These are phyloP conservation scores for Trichothecium roseum DNA, from an alignment of 2,329 filamentous ascomycete genomes.

Conservation along the genomic window DNA sequence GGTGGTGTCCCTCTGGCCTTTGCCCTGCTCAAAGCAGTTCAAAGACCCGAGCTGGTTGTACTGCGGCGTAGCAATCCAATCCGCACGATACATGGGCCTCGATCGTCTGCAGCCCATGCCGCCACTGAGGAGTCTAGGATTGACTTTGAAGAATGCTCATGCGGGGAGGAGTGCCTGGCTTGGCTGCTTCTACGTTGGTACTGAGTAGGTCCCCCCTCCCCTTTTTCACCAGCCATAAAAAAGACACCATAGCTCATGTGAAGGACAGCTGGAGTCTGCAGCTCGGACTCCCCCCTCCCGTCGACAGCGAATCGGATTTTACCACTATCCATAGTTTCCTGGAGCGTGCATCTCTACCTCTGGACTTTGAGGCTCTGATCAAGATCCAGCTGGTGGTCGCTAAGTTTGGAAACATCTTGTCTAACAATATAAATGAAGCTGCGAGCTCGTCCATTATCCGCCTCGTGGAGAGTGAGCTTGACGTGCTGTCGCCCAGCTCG, in stretches of 20 bases:
- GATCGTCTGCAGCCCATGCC: slow-evolving; percentile 11
- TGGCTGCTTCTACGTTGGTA: slow-evolving; percentile 18
- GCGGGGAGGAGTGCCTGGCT: slow-evolving; percentile 18
- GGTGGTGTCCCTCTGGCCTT: slow-evolving; percentile 16
- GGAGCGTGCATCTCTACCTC: slow-evolving; percentile 11
- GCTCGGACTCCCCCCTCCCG: slow-evolving; percentile 14
- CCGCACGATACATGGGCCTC: slow-evolving; percentile 16
- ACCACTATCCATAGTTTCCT: slow-evolving; percentile 12
- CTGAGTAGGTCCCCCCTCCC: slow-evolving; percentile 11
- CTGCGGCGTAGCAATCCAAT: slow-evolving; percentile 18
- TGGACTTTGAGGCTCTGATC: slow-evolving; percentile 14
- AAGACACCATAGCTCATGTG: background rate
- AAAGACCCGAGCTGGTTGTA: slow-evolving; percentile 20
- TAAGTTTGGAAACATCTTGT: slow-evolving; percentile 15
- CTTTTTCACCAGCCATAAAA: background rate
- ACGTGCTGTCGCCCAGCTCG: slow-evolving; percentile 9
- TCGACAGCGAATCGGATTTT: slow-evolving; percentile 15
- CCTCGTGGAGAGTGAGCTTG: slow-evolving; percentile 17
- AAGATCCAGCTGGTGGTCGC: slow-evolving; percentile 14
- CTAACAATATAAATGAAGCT: slow-evolving; percentile 13
- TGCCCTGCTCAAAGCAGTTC: slow-evolving; percentile 12
- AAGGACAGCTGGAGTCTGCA: slow-evolving; percentile 16
- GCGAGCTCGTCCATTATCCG: slow-evolving; percentile 16
- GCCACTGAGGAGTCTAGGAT: slow-evolving; percentile 9
- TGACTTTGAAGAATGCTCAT: slow-evolving; percentile 8